Percentiles rank a stretch among this genome's conserved stretches.
These are phyloP conservation scores for Cyclaneusma minus DNA, from an alignment of 2,329 filamentous ascomycete genomes.

Conservation along the genomic window DNA sequence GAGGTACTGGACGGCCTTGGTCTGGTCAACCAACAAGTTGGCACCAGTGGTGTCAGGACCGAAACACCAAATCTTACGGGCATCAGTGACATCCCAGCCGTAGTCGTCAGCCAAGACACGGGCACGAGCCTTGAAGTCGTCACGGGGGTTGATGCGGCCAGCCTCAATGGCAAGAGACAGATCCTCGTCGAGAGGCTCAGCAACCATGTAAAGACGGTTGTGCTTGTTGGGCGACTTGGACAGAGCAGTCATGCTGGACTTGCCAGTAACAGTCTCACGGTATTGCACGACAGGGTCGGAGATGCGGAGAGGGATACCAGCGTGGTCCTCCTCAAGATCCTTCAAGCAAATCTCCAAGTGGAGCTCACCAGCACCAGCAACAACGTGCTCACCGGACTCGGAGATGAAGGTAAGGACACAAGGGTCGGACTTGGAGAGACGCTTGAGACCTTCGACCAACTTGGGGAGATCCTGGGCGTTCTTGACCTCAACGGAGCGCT, in stretches of 20 bases:
- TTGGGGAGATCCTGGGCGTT: slow-evolving; percentile 99
- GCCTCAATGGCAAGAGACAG: slow-evolving; percentile 77
- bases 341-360: slow-evolving; percentile 99
- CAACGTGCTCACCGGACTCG: slow-evolving; percentile 95
- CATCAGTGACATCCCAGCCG: slow-evolving; percentile 99
- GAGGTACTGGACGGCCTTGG: slow-evolving; percentile 99
- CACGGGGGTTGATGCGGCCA: slow-evolving; percentile 86
- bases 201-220: slow-evolving; percentile 98
- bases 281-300: slow-evolving; percentile 97
- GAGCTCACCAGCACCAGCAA: slow-evolving; percentile 97
- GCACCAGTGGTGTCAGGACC: slow-evolving; percentile 94
- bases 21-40: slow-evolving; percentile 98
- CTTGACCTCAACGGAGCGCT: slow-evolving; percentile 98
- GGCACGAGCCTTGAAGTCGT: slow-evolving; percentile 98
- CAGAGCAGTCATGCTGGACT: slow-evolving; percentile 88
- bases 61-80: slow-evolving; percentile 99
- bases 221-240: slow-evolving; percentile 99
- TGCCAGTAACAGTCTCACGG: slow-evolving; percentile 81
- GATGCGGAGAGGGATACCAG: slow-evolving; percentile 92
- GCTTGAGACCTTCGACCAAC: slow-evolving; percentile 99
- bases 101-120: slow-evolving; percentile 91
- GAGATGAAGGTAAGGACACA: slow-evolving; percentile 85
- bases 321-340: slow-evolving; percentile 99
- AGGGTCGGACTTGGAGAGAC: slow-evolving; percentile 99
- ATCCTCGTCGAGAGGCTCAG: slow-evolving; percentile 83